Evolutionary conservation across 768 basidiomycete species (phyloP).

Genomic region (Mrakia gelida): DNA sequence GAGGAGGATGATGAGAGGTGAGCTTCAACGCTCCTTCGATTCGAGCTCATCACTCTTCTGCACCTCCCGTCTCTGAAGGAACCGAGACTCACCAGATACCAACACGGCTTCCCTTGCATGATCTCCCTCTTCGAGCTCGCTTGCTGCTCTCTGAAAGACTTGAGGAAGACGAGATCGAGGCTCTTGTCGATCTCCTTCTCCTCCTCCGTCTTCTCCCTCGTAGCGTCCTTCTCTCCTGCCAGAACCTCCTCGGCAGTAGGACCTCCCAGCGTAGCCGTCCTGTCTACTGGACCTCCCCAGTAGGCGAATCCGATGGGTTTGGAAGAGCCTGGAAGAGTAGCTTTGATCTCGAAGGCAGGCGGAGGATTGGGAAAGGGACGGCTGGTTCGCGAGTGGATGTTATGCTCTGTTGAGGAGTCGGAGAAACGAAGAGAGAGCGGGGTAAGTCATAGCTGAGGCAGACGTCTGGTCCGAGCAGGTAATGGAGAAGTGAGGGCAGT

Average conservation of each 20-base stretch:
- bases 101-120: not conserved
- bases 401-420: not conserved
- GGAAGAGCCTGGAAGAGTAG: not conserved
- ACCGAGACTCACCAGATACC: conserved; percentile 16
- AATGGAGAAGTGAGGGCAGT: too few species aligned
- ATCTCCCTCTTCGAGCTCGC: not conserved
- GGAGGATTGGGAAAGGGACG: not conserved
- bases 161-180: not conserved
- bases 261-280: not conserved
- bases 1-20: not conserved
- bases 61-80: too few species aligned
- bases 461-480: not conserved
- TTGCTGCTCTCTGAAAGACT: not conserved
- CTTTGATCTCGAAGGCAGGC: not conserved
- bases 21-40: not conserved
- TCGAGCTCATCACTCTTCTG: too few species aligned
- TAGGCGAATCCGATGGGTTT: conserved; percentile 3
- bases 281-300: not conserved
- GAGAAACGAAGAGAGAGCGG: not conserved
- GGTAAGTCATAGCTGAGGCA: not conserved
- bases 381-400: not conserved
- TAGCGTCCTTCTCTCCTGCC: not conserved
- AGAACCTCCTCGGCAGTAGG: not conserved
- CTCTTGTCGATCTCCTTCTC: not conserved
- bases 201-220: not conserved